Evolutionary conservation across 352 stramenopile species (phyloP).

Genomic region (Pythium sp.): DNA sequence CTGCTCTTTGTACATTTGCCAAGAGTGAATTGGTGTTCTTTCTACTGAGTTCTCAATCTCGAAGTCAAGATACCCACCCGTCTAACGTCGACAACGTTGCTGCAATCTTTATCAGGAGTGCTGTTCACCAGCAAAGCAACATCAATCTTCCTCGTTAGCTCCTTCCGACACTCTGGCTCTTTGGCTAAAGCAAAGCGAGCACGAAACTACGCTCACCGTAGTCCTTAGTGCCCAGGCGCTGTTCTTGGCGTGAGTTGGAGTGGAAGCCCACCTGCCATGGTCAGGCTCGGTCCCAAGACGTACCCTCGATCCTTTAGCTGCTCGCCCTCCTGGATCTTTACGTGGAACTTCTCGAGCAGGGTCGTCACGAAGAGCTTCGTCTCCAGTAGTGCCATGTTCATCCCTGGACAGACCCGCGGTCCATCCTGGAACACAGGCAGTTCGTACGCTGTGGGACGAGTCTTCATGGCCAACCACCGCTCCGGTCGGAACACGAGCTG

Average conservation of each 20-base stretch:
- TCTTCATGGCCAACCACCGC: constrained; percentile 8
- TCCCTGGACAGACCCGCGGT: constrained; percentile 63
- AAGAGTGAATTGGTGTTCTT: too few relatives aligned
- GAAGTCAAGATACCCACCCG: too few relatives aligned
- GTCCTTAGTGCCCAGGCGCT: too few relatives aligned
- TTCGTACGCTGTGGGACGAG: constrained; percentile 59
- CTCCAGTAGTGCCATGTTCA: constrained; percentile 68
- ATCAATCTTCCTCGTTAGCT: too few relatives aligned
- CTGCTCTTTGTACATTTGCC: too few relatives aligned
- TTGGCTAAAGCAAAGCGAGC: too few relatives aligned
- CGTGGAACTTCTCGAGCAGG: constrained; percentile 37
- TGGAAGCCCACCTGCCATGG: constrained; percentile 46
- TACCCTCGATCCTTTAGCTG: constrained; percentile 26
- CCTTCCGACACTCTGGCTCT: too few relatives aligned
- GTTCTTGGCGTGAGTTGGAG: constrained; percentile 36
- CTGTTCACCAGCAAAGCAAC: too few relatives aligned
- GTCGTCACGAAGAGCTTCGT: constrained; percentile 52
- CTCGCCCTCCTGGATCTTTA: constrained; percentile 39
- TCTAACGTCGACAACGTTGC: too few relatives aligned
- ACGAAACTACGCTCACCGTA: too few relatives aligned
- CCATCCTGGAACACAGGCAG: constrained; percentile 73
- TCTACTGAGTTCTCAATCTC: too few relatives aligned
- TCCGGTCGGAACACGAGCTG: constrained; percentile 17
- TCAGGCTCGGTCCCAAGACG: constrained; percentile 39
- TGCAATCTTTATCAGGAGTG: too few relatives aligned